Conservation (phyloP, 2,329 filamentous ascomycete genomes). For the Penicillium glabrum region DNA sequence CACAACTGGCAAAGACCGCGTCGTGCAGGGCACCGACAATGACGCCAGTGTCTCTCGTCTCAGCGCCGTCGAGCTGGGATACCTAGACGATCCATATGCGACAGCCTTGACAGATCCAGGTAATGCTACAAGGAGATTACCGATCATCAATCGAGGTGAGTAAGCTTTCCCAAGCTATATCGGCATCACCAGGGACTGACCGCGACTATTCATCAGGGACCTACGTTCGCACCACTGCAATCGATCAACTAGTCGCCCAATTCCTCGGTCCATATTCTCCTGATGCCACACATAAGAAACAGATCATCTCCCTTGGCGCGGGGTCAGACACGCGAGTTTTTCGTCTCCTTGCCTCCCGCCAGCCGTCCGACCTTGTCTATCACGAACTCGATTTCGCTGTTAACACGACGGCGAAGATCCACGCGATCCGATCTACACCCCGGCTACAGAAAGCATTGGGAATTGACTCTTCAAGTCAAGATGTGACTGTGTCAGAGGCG, state of each 20-base stretch:
- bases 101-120: slow-evolving; percentile 61
- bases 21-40: slow-evolving; percentile 85
- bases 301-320: slow-evolving; percentile 89
- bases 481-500: slow-evolving; percentile 37
- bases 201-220: slow-evolving; percentile 61
- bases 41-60: slow-evolving; percentile 87
- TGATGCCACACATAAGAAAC: slow-evolving; percentile 44
- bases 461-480: slow-evolving; percentile 28
- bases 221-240: slow-evolving; percentile 82
- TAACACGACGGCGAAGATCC: slow-evolving; percentile 68
- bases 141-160: slow-evolving; percentile 89
- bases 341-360: slow-evolving; percentile 59
- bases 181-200: not conserved
- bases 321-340: slow-evolving; percentile 91
- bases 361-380: slow-evolving; percentile 62
- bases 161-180: slow-evolving; percentile 8
- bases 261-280: slow-evolving; percentile 59
- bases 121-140: slow-evolving; percentile 64
- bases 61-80: slow-evolving; percentile 83
- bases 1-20: slow-evolving; percentile 60
- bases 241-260: slow-evolving; percentile 72
- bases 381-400: slow-evolving; percentile 89
- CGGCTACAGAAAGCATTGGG: slow-evolving; percentile 32
- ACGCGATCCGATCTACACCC: slow-evolving; percentile 35
- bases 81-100: slow-evolving; percentile 80